phyloP scores from a whole-genome alignment of 805 yeast genomes.

The Wickerhamiella slavikovae region DNA sequence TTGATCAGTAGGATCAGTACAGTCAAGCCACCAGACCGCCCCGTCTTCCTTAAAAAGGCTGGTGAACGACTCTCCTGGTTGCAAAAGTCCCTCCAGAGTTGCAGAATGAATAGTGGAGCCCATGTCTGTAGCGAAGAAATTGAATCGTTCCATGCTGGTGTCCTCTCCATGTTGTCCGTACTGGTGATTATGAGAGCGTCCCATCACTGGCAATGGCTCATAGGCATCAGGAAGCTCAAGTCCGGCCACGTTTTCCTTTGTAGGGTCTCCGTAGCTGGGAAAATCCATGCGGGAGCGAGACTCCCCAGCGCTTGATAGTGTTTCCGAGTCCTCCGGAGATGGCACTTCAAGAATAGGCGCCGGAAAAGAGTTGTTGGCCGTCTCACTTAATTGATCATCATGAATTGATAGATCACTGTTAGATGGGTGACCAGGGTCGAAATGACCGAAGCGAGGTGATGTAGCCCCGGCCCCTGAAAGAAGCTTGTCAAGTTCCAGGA shows the following conservation, averaged over 20 bases:
- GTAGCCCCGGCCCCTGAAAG: too few relatives aligned
- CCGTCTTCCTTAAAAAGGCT: constrained; percentile 51
- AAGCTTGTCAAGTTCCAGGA: constrained; percentile 48
- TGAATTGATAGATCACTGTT: not conserved
- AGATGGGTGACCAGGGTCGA: constrained; percentile 1
- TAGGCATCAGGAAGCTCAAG: constrained; percentile 1
- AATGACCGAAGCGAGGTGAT: too few relatives aligned
- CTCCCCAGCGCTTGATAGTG: not conserved
- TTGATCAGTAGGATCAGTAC: constrained; percentile 80
- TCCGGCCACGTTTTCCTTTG: constrained; percentile 3
- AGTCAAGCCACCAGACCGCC: constrained; percentile 92
- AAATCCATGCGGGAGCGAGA: not conserved
- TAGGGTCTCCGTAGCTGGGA: too few relatives aligned
- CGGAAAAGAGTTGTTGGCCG: not conserved
- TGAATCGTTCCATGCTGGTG: too few relatives aligned
- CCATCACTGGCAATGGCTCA: not conserved
- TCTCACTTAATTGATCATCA: not conserved
- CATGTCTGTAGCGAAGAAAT: constrained; percentile 60
- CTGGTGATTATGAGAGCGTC: not conserved
- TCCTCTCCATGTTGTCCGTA: constrained; percentile 30
- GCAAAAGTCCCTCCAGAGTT: constrained; percentile 57
- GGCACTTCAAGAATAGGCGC: too few relatives aligned
- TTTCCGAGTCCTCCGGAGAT: constrained; percentile 6
- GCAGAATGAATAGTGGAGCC: constrained; percentile 84
- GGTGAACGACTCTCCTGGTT: constrained; percentile 36